Percentiles rank a stretch among this genome's conserved stretches.
Evolutionary conservation across 768 basidiomycete genomes (phyloP).

Genomic region (Leccinum ochraceum): DNA sequence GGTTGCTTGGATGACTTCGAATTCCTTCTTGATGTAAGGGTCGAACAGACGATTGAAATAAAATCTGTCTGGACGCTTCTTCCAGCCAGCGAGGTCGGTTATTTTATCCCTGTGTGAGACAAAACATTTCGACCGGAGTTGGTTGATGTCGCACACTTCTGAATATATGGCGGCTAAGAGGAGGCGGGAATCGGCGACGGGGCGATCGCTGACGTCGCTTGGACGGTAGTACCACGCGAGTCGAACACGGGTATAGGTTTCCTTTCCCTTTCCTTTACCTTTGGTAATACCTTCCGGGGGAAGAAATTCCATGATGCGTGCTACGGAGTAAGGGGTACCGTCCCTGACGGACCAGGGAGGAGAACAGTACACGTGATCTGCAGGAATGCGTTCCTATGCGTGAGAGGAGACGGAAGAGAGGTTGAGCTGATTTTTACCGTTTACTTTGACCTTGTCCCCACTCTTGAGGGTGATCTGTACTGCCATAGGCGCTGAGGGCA

Average conservation of each 20-base stretch:
- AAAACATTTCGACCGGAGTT: slow-evolving; percentile 90
- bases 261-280: slow-evolving; percentile 64
- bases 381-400: slow-evolving; percentile 34
- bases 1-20: slow-evolving; percentile 87
- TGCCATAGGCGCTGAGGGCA: slow-evolving; percentile 25
- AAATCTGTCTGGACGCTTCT: slow-evolving; percentile 92
- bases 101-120: slow-evolving; percentile 97
- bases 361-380: slow-evolving; percentile 97
- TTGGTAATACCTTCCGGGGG: slow-evolving; percentile 74
- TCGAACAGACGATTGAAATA: slow-evolving; percentile 96
- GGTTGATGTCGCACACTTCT: slow-evolving; percentile 92
- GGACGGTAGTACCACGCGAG: slow-evolving; percentile 97
- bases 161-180: slow-evolving; percentile 95
- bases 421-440: slow-evolving; percentile 56
- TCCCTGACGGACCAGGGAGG: slow-evolving; percentile 91
- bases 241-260: slow-evolving; percentile 79
- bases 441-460: slow-evolving; percentile 82
- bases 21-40: slow-evolving; percentile 97
- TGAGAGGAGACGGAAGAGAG: slow-evolving; percentile 18
- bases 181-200: slow-evolving; percentile 86
- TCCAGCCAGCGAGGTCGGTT: slow-evolving; percentile 90
- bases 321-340: slow-evolving; percentile 93
- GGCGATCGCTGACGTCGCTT: slow-evolving; percentile 91
- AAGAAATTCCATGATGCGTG: slow-evolving; percentile 95
- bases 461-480: slow-evolving; percentile 65